Base-by-base conservation (phyloP, 306 rosid genomes). In the Argentina anserina region DNA sequence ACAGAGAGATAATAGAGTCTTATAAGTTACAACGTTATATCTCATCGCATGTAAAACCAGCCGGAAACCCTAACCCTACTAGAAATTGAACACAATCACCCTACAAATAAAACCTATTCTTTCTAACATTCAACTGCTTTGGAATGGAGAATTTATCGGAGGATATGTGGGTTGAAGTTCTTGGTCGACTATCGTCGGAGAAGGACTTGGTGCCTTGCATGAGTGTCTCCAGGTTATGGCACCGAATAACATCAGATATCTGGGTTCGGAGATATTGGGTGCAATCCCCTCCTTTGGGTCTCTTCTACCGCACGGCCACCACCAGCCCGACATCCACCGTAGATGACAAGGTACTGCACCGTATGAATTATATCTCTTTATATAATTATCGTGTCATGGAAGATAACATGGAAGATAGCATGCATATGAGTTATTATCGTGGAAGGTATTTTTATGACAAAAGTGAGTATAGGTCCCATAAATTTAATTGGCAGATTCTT, bases 171-270 rank as follows among this genome's bases (percentile, higher is more conserved):
- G 6, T 11, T 39, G 8, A 64, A 4, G 39, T 64, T 65, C 25
- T 65, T 12, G 17, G 52, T 14, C 41, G 23, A 65, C 12, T 65
- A 41, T 21, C 70, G 25, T 3, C 5, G 25, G 50, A 52, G 43
- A 21, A 37, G 62, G 75, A 70, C 18, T 11, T 71, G 40, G 52
- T 37, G 21, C 28, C 47, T 39, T 71, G 75, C 66, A 71, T 47
- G 65, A 50, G 64, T 3, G 75, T 71, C 2, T 23, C 65, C 52
- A 55, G n/a, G 53, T 55, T 33, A 53, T 71, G 75, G 75, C 36
- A 42, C 26, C 37, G 50, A 39, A 39, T 55, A 17, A 40, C 42
- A 20, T 71, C 75, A 0, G 26, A 3, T 25, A 10, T 71, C 40
- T 65, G 69, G 69, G 28, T 70, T 7, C 39, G 5, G 50, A 36